Percentiles rank a stretch among this genome's conserved stretches.
These are phyloP conservation scores for Hypocrella siamensis DNA, from an alignment of 2,329 filamentous ascomycete species.

Conservation along the genomic window DNA sequence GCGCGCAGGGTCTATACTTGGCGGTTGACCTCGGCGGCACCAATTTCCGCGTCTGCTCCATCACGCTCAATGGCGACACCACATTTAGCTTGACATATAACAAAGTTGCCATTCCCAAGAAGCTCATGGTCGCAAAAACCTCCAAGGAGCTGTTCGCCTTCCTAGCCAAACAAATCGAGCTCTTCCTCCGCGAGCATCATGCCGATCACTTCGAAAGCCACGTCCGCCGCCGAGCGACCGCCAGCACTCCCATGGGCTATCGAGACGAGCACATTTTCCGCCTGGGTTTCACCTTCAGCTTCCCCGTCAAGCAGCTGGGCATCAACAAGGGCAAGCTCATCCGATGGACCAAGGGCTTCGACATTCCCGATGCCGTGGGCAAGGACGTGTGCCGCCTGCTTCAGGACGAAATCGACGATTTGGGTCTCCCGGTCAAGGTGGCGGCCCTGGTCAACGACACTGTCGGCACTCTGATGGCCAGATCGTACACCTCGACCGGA, in stretches of 20 bases:
- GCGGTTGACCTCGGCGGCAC: slow-evolving; percentile 96
- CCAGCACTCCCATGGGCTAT: slow-evolving; percentile 41
- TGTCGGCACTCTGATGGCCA: slow-evolving; percentile 92
- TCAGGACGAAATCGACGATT: slow-evolving; percentile 75
- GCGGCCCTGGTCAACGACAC: slow-evolving; percentile 95
- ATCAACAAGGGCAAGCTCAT: slow-evolving; percentile 93
- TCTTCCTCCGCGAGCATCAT: slow-evolving; percentile 77
- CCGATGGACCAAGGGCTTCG: slow-evolving; percentile 97
- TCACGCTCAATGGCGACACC: slow-evolving; percentile 82
- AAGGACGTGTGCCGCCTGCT: slow-evolving; percentile 88
- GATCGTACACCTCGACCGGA: slow-evolving; percentile 83
- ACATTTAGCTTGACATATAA: slow-evolving; percentile 88
- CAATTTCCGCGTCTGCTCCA: slow-evolving; percentile 95
- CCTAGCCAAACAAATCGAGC: slow-evolving; percentile 80
- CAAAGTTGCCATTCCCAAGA: slow-evolving; percentile 79
- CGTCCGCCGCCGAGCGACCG: slow-evolving; percentile 45
- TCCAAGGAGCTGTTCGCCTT: slow-evolving; percentile 82
- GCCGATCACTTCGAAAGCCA: slow-evolving; percentile 69
- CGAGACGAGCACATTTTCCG: slow-evolving; percentile 70
- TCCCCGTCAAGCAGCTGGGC: slow-evolving; percentile 83
- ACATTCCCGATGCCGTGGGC: slow-evolving; percentile 86
- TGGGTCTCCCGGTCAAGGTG: slow-evolving; percentile 82
- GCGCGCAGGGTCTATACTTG: slow-evolving; percentile 71
- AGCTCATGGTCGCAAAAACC: slow-evolving; percentile 80
- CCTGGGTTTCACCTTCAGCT: slow-evolving; percentile 97